Evolutionary conservation across 2,329 filamentous ascomycete genomes (phyloP), one percentile per base, ranked within the genome.

Genomic region (Calonectria naviculata): DNA sequence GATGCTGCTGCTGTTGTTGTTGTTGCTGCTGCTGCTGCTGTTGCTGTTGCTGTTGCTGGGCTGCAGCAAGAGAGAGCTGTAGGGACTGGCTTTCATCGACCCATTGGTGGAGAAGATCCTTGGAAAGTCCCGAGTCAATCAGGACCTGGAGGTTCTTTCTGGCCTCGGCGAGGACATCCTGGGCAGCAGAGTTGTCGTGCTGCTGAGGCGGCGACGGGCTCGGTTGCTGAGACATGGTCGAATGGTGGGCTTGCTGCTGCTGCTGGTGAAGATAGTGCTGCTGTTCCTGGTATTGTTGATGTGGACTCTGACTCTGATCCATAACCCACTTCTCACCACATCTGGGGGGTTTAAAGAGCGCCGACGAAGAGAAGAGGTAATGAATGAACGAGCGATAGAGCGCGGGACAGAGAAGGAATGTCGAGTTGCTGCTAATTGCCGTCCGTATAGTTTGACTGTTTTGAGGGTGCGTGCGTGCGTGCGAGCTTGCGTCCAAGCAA

Each of bases 101-200:
- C 80, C 81, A 83, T 78, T 84, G 83, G 68, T 84, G 83, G 31
- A 84, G 81, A 46, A 83, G 76, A 68, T 86, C 85, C 75, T 83
- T 84, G 63, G 85, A 86, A 12, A 86, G 75, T 52, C 85, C 85
- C 19, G 84, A 85, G 71, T 86, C 85, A 73, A 86, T 86, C 73
- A 86, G 78, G 54, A 83, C 83, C 78, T 86, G 84, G 8, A 86
- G 81, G 68, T 85, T 86, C 76, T 85, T 84, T 54, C 85, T 80
- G 52, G 85, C 85, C 77, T 86, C 85, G 24, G 82, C 83, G 67
- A 86, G 81, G 65, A 86, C 82, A 79, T 86, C 83, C 71, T 85
- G 84, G 19, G 85, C 81, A 26, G 81, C 83, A 46, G 83, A 76
- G 46, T 83, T 82, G 68, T 78, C 73, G 54, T 77, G 77, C 65